phyloP scores from a whole-genome alignment of 2,329 filamentous ascomycete genomes.

The Fusarium sp. region DNA sequence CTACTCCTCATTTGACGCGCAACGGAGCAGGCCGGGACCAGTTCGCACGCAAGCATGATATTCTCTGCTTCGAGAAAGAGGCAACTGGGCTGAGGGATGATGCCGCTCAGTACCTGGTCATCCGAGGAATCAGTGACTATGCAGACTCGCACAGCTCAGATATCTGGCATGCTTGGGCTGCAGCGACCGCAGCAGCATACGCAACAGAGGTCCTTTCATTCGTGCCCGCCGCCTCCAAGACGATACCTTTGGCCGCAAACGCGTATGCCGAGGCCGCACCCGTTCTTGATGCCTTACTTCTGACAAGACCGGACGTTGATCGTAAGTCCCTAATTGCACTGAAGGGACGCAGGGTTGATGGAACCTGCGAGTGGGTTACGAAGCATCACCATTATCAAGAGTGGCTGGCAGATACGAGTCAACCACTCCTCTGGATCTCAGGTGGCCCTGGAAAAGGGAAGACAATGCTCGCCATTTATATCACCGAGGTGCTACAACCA shows the following conservation, averaged over 20 bases:
- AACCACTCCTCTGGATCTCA: not conserved
- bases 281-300: not conserved
- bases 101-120: not conserved
- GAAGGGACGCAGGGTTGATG: not conserved
- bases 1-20: not conserved
- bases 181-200: not conserved
- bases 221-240: not conserved
- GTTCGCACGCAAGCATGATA: not conserved
- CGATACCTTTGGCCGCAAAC: not conserved
- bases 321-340: not conserved
- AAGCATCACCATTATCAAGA: not conserved
- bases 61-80: not conserved
- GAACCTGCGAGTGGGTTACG: not conserved
- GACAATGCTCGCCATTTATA: constrained; percentile 7
- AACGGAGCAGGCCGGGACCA: not conserved
- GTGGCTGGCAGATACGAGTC: not conserved
- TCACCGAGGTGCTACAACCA: not conserved
- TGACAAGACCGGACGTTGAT: not conserved
- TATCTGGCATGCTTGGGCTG: not conserved
- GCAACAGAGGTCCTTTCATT: not conserved
- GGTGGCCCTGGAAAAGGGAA: constrained; percentile 16
- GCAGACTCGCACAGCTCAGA: not conserved
- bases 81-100: not conserved
- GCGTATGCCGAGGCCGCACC: not conserved
- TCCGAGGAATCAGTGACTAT: not conserved